phyloP scores from a whole-genome alignment of 106 monocot genomes.

The Ottelia alismoides region DNA sequence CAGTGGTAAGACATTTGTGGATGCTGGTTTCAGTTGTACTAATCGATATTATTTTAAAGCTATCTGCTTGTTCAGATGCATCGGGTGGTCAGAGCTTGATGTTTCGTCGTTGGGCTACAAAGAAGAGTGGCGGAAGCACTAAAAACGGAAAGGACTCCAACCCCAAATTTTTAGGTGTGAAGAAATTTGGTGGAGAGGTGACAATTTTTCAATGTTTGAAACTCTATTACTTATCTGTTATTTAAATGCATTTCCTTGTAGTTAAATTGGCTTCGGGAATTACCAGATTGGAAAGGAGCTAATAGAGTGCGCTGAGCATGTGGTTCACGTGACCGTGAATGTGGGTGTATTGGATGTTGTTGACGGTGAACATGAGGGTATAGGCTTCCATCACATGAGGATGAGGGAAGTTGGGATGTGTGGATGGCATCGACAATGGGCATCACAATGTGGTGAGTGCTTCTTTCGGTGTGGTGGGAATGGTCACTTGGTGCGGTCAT shows the following conservation, averaged over 20 bases:
- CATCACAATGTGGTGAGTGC: no score
- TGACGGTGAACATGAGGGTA: no score
- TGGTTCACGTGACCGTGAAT: no score
- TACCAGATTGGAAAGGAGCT: not conserved
- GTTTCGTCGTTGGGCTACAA: slow-evolving; percentile 91
- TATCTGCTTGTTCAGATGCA: slow-evolving; percentile 34
- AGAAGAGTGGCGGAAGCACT: slow-evolving; percentile 82
- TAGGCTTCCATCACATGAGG: no score
- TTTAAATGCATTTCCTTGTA: not conserved
- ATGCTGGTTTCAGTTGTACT: not conserved
- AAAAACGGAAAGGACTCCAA: slow-evolving; percentile 89
- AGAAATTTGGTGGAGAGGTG: slow-evolving; percentile 96
- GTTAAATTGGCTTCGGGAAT: not conserved
- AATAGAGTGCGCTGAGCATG: no score
- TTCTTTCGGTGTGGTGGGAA: no score
- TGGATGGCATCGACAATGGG: no score
- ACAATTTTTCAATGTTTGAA: no score
- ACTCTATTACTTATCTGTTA: not conserved
- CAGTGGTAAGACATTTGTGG: slow-evolving; percentile 31
- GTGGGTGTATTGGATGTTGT: no score
- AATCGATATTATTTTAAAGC: not conserved
- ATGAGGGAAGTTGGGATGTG: no score
- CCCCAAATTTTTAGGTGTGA: slow-evolving; percentile 80
- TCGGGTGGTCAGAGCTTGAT: slow-evolving; percentile 61
- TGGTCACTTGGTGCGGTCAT: no score